phyloP scores from a whole-genome alignment of 371 early-diverging fungal genomes.

The Nematocida minor region DNA sequence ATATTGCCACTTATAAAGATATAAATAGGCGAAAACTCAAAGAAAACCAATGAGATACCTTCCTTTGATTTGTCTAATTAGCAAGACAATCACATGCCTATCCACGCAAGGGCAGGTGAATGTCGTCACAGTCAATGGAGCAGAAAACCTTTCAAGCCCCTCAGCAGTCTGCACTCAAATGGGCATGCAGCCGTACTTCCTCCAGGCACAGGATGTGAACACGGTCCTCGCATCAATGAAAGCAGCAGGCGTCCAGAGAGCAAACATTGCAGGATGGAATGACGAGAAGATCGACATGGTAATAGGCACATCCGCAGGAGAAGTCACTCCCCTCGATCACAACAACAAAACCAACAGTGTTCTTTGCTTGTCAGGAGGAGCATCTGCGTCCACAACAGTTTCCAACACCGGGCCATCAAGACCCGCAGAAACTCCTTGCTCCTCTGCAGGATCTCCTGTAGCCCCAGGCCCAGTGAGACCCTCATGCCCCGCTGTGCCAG shows the following conservation, averaged over 20 bases:
- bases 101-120: not conserved
- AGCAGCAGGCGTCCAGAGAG: not conserved
- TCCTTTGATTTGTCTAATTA: conserved; percentile 31
- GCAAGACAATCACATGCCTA: conserved; percentile 17
- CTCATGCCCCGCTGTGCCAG: not conserved
- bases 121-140: not conserved
- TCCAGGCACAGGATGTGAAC: conserved; percentile 20
- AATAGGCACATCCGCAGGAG: not conserved
- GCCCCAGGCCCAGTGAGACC: not conserved
- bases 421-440: not conserved
- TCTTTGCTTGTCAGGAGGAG: not conserved
- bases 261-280: conserved; percentile 41
- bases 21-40: conserved; percentile 27
- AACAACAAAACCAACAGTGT: conserved; percentile 38
- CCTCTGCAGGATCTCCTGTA: not conserved
- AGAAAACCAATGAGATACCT: conserved; percentile 46
- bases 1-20: conserved; percentile 35
- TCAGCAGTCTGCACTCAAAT: conserved; percentile 2
- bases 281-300: conserved; percentile 39
- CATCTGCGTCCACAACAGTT: too few relatives aligned
- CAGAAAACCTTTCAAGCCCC: not conserved
- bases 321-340: conserved; percentile 32
- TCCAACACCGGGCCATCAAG: not conserved
- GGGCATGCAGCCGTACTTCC: conserved; percentile 26
- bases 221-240: not conserved